Conservation (phyloP, 768 basidiomycete species). For the Tulasnella sp. region DNA sequence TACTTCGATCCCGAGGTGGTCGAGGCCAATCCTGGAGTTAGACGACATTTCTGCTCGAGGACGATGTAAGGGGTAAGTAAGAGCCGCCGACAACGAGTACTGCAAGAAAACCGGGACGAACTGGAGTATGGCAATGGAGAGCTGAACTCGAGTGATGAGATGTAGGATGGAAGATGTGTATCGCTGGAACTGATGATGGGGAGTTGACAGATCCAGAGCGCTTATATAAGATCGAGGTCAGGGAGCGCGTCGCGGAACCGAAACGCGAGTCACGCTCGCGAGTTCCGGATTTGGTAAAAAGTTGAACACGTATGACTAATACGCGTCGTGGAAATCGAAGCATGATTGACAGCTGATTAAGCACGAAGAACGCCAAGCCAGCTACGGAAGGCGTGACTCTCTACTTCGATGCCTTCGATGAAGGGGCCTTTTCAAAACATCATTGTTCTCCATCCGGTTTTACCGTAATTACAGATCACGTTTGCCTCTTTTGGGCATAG, state of each 20-base stretch:
- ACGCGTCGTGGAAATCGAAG: not conserved
- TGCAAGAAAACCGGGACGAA: not conserved
- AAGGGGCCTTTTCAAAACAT: not conserved
- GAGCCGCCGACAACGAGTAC: not conserved
- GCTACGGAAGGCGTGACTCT: not conserved
- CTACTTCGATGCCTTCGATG: not conserved
- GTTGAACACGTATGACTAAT: not conserved
- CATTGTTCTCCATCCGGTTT: not conserved
- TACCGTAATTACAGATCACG: not conserved
- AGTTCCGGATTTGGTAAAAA: not conserved
- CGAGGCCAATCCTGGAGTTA: not conserved
- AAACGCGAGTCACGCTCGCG: not conserved
- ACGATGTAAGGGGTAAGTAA: not conserved
- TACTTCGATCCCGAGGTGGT: not conserved
- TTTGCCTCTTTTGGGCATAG: not conserved
- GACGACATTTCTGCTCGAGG: not conserved
- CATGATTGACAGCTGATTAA: not conserved
- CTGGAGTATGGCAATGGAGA: no score
- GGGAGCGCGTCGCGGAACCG: not conserved
- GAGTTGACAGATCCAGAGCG: not conserved
- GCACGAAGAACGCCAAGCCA: not conserved
- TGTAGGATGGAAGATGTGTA: not conserved
- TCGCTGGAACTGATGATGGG: not conserved
- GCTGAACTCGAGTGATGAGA: not conserved
- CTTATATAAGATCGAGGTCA: not conserved